phyloP scores from a whole-genome alignment of 192 early-diverging fungal species.

The Podila horticola region DNA sequence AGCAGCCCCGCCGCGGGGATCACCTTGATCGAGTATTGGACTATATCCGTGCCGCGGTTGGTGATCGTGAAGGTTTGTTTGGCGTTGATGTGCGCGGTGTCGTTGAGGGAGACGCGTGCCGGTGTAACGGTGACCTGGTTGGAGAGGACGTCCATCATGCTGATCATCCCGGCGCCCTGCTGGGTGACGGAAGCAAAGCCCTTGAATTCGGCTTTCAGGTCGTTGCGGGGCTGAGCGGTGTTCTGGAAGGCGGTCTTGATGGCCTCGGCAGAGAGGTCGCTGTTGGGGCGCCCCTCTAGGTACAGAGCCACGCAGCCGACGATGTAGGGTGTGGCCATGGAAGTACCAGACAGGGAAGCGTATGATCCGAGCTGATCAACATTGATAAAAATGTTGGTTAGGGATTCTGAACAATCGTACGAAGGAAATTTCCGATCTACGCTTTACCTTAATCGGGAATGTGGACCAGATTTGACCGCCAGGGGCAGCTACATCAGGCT shows the following conservation, averaged over 20 bases:
- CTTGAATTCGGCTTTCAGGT: slow-evolving; percentile 15
- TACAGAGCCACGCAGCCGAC: slow-evolving; percentile 54
- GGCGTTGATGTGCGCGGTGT: slow-evolving; percentile 50
- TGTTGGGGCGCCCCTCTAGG: slow-evolving; percentile 38
- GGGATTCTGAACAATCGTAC: too few species aligned
- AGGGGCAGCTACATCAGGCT: slow-evolving; percentile 70
- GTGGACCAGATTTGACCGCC: slow-evolving; percentile 73
- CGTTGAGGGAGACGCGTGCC: slow-evolving; percentile 64
- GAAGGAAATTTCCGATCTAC: background rate
- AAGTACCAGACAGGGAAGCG: slow-evolving; percentile 68
- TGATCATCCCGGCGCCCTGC: slow-evolving; percentile 81
- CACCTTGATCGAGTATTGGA: slow-evolving; percentile 43
- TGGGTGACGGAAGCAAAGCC: slow-evolving; percentile 61
- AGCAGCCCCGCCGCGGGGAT: slow-evolving; percentile 38
- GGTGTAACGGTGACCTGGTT: slow-evolving; percentile 65
- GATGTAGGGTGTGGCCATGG: slow-evolving; percentile 73
- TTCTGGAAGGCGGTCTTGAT: slow-evolving; percentile 52
- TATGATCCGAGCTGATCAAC: slow-evolving; percentile 55
- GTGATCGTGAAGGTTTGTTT: slow-evolving; percentile 51
- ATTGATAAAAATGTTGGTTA: too few species aligned
- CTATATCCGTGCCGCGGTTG: slow-evolving; percentile 41
- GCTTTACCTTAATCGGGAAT: slow-evolving; percentile 59
- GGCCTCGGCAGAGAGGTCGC: slow-evolving; percentile 24
- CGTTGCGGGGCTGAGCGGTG: slow-evolving; percentile 29
- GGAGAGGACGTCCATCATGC: slow-evolving; percentile 69